Base-by-base conservation (phyloP, 2,329 filamentous ascomycete genomes). In the Fusarium oligoseptatum region DNA sequence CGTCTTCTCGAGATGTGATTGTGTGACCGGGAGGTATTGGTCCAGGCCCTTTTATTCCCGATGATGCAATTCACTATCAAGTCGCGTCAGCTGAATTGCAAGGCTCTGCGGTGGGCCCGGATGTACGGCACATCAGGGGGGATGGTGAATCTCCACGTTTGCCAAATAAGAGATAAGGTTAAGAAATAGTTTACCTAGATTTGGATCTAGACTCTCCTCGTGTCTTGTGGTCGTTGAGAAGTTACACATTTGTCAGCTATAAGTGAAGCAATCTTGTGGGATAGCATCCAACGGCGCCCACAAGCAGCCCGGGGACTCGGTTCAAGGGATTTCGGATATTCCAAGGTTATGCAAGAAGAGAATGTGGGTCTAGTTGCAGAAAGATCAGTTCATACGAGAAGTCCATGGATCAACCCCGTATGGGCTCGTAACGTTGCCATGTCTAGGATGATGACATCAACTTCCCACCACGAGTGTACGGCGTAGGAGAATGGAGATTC, bases 1-100 rank as follows among this genome's bases (percentile, higher is more conserved):
- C 48, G 48, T 8, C 48, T 52, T 52, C 48, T 52, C 11, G 6
- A 52, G 24, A 52, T 29, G 24, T 8, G 17, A 52, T 52, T 52
- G 48, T 52, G 48, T 52, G 48, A 52, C 24, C 3, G 10, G 17
- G 6, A 52, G 24, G 24, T 32, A 27, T 52, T 52, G 48, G 48
- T 29, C 48, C 48, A 52, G 48, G 27, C 17, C 24, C 15, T 27
- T 52, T 52, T 52, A 52, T 32, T 32, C 24, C 48, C 27, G 48
- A 52, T 52, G 48, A 32, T 52, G 48, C 48, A 52, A 52, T 52
- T 52, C 48, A 20, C 48, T 52, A 52, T 52, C 48, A 52, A 32
- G 5, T 52, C 15, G 17, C 48, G 48, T 52, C 48, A 52, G 10
- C 48, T 52, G 17, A 29, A 52, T 2, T 52, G 17, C 24, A 52